Evolutionary conservation across 257 asterid genomes (phyloP), one percentile per base, ranked within the genome.

Genomic region (Solanum sitiens): DNA sequence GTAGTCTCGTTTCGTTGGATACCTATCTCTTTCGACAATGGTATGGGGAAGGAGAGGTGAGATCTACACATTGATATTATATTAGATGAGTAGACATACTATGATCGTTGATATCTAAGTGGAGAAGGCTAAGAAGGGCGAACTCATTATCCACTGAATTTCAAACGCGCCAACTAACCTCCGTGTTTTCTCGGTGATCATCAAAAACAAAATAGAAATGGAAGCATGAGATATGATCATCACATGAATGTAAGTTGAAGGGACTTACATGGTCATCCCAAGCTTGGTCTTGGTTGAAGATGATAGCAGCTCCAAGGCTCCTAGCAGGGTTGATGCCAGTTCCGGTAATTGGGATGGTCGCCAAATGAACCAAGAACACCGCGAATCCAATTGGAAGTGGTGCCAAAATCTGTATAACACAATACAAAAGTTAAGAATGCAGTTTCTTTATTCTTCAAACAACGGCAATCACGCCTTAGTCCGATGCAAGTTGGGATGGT

Each of bases 361-460:
- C 94, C 89, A 92, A 87, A 56, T 92, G 94, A 83, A 92, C 94
- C 91, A 92, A 89, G 87, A 92, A 92, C 35, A 92, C 94, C 0
- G 94, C 94, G 15, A 92, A 92, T 75, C 94, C 94, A 39, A 92
- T 92, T 15, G 94, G 94, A 59, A 92, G 94, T 50, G 94, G 94
- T 73, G 94, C 94, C 92, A 92, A 83, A 85, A 92, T 86, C 94
- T 92, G 91, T 84, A 90, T 8, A 27, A 15, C 16, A 44, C 61
- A 14, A 18, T 25, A 71, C 76, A 2, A 87, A 21, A 37, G 40
- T 77, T n/a, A 40, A 12, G 45, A 63, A 63, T 18, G 25, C 7
- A 1, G 40, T 25, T 79, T 8, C 18, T 70, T 76, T n/a, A n/a
- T 0, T 40, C 33, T 23, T 75, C 56, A 37, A 73, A 73, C 47